These are phyloP conservation scores for Sporothrix phasma DNA, from an alignment of 2,329 filamentous ascomycete genomes.

Conservation along the genomic window DNA sequence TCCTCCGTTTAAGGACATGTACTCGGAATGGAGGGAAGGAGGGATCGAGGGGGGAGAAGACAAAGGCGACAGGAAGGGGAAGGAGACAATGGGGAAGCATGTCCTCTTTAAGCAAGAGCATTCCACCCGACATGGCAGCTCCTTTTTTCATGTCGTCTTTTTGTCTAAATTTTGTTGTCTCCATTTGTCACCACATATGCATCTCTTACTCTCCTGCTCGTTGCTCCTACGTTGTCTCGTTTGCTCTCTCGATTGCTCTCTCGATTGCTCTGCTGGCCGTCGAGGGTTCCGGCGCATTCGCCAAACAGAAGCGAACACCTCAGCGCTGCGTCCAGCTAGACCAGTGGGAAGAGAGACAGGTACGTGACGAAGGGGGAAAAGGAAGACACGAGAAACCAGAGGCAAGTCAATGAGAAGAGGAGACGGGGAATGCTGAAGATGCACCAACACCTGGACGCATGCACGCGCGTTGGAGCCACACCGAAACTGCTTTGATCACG, in stretches of 20 bases:
- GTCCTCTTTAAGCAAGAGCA: slow-evolving; percentile 17
- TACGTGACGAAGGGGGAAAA: neutral
- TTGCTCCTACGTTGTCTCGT: neutral
- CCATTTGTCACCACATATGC: neutral
- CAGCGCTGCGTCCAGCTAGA: slow-evolving; percentile 6
- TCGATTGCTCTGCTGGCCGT: slow-evolving; percentile 15
- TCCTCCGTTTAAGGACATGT: slow-evolving; percentile 11
- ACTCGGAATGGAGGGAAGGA: slow-evolving; percentile 5
- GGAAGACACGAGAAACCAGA: neutral
- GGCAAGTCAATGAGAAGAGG: neutral
- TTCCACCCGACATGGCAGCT: neutral
- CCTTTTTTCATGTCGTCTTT: neutral
- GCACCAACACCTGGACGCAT: slow-evolving; percentile 1
- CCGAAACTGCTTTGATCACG: neutral
- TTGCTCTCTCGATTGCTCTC: too few species aligned
- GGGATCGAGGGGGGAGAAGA: neutral
- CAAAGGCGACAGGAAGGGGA: slow-evolving; percentile 3
- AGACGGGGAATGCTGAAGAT: neutral
- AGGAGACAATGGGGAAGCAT: slow-evolving; percentile 10
- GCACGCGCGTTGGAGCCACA: neutral
- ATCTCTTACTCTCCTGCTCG: neutral
- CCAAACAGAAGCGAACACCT: slow-evolving; percentile 16
- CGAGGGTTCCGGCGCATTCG: slow-evolving; percentile 16
- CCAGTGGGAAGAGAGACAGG: slow-evolving; percentile 1
- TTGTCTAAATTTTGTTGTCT: neutral